Evolutionary conservation across 1,284 basidiomycete species (phyloP).

Genomic region (Chalciporus sp.): DNA sequence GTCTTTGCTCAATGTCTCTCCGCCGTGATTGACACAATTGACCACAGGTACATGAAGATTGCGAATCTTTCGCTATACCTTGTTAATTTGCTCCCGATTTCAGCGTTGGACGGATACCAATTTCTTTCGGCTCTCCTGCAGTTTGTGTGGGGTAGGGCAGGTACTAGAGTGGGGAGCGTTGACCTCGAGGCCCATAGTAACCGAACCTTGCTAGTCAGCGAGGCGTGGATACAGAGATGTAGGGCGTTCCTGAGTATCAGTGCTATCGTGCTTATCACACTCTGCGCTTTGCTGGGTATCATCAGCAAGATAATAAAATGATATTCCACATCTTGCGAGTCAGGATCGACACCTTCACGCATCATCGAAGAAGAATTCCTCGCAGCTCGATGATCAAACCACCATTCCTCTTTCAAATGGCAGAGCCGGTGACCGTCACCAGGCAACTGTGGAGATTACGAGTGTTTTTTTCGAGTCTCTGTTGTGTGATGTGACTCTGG

Average conservation of each 20-base stretch:
- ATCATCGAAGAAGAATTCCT: too few relatives aligned
- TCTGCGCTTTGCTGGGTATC: conserved; percentile 26
- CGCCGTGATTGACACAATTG: neutral
- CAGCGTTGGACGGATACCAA: conserved; percentile 62
- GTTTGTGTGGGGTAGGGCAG: conserved; percentile 9
- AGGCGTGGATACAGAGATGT: conserved; percentile 24
- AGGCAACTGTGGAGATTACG: neutral
- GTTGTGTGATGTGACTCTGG: conserved; percentile 15
- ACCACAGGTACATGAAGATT: conserved; percentile 58
- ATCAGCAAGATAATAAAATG: conserved; percentile 22
- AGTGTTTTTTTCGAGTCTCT: conserved; percentile 9
- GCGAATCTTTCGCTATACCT: conserved; percentile 69
- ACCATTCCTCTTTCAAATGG: neutral
- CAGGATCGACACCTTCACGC: too few relatives aligned
- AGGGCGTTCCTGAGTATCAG: conserved; percentile 19
- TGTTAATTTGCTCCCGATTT: conserved; percentile 72
- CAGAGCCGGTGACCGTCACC: neutral
- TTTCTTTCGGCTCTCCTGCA: conserved; percentile 47
- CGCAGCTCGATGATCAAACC: too few relatives aligned
- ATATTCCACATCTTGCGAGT: conserved; percentile 3
- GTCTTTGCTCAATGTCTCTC: neutral
- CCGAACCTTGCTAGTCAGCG: neutral
- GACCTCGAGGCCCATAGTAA: conserved; percentile 24
- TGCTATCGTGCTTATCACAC: conserved; percentile 24
- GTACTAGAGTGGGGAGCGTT: conserved; percentile 1